These are phyloP conservation scores for Monosporascus sp. DNA, from an alignment of 2,329 filamentous ascomycete genomes.

Conservation along the genomic window DNA sequence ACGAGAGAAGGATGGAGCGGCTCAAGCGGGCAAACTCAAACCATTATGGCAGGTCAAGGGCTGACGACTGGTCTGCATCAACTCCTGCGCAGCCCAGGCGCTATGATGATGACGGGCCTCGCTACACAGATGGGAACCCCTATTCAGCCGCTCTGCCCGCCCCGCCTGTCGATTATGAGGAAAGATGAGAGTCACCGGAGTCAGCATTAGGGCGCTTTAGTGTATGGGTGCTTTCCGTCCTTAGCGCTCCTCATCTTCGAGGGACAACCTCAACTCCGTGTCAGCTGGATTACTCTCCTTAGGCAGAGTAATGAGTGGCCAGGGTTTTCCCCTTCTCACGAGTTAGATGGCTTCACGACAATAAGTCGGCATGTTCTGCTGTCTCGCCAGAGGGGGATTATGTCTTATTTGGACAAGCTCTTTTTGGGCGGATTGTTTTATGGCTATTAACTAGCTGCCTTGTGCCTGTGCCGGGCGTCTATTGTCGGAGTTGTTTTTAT, in stretches of 20 bases:
- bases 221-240: neutral
- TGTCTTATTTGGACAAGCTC: neutral
- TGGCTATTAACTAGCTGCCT: conserved; percentile 7
- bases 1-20: conserved; percentile 40
- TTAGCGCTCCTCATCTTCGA: neutral
- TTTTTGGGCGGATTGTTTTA: neutral
- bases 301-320: neutral
- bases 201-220: neutral
- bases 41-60: conserved; percentile 32
- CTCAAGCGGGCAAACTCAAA: conserved; percentile 21
- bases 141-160: conserved; percentile 39
- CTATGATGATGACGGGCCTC: conserved; percentile 38
- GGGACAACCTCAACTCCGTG: no score
- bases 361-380: neutral
- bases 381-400: neutral
- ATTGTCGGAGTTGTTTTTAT: no score
- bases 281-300: no score
- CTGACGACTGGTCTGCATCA: conserved; percentile 39
- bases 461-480: conserved; percentile 7
- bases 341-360: neutral
- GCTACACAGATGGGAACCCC: conserved; percentile 42
- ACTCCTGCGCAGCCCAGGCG: conserved; percentile 32
- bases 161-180: conserved; percentile 32
- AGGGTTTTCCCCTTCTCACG: neutral
- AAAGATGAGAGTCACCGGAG: conserved; percentile 24